Conservation (phyloP, 106 monocot species). For the Dendrobium huoshanense region DNA sequence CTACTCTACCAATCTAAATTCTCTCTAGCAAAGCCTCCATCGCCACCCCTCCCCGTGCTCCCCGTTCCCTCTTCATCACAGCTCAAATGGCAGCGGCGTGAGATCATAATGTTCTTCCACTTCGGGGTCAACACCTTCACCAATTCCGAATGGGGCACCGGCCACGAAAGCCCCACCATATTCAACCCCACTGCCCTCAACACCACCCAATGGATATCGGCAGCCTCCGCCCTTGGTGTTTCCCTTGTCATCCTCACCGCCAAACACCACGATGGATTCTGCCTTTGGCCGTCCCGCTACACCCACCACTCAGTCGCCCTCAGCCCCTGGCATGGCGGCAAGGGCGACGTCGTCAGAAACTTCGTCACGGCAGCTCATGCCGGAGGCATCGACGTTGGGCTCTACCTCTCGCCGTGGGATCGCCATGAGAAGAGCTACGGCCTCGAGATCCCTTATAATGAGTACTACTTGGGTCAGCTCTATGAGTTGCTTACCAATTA, state of each 20-base stretch:
- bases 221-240: slow-evolving; percentile 33
- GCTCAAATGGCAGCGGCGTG: slow-evolving; percentile 82
- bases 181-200: slow-evolving; percentile 61
- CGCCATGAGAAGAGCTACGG: slow-evolving; percentile 78
- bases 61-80: slow-evolving; percentile 71
- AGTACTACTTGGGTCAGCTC: slow-evolving; percentile 74
- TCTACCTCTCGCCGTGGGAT: slow-evolving; percentile 94
- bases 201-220: slow-evolving; percentile 61
- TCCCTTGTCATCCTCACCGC: slow-evolving; percentile 70
- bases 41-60: slow-evolving; percentile 51
- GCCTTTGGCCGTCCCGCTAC: slow-evolving; percentile 81
- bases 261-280: slow-evolving; percentile 96
- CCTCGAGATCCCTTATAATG: slow-evolving; percentile 55
- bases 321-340: slow-evolving; percentile 62
- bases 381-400: slow-evolving; percentile 52
- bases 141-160: slow-evolving; percentile 80
- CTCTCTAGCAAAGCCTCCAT: slow-evolving; percentile 9
- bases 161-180: slow-evolving; percentile 40
- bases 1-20: slow-evolving; percentile 10
- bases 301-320: slow-evolving; percentile 57
- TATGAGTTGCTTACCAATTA: slow-evolving; percentile 67
- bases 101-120: slow-evolving; percentile 92
- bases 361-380: slow-evolving; percentile 44
- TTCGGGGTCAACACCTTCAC: slow-evolving; percentile 98
- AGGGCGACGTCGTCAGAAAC: slow-evolving; percentile 65